Percentiles rank a stretch among this genome's conserved stretches.
These are phyloP conservation scores for Astathelohania contejeani DNA, from an alignment of 371 early-diverging fungal species.

Conservation along the genomic window DNA sequence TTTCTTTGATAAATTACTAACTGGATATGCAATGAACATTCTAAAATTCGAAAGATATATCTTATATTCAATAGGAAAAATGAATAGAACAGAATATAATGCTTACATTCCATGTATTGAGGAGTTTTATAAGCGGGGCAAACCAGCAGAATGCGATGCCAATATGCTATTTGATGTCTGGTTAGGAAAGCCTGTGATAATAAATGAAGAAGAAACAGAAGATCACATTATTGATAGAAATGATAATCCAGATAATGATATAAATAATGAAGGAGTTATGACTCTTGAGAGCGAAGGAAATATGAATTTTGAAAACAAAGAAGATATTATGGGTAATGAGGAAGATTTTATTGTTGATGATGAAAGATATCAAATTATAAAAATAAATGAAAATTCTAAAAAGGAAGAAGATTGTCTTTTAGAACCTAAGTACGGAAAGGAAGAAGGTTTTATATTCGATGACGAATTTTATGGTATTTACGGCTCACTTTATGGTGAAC, in stretches of 20 bases:
- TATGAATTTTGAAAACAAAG: no score
- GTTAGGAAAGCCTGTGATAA: constrained; percentile 5
- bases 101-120: no score
- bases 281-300: background rate
- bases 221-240: no score
- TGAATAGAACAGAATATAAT: constrained; percentile 1
- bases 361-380: no score
- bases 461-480: no score
- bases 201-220: background rate
- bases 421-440: no score
- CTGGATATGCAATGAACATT: constrained; percentile 37
- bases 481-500: no score
- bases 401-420: no score
- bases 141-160: constrained; percentile 9
- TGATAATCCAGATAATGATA: background rate
- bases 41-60: constrained; percentile 39
- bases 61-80: constrained; percentile 21
- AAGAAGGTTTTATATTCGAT: no score
- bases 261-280: background rate
- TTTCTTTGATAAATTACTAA: constrained; percentile 27
- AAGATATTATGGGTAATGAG: no score
- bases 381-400: no score
- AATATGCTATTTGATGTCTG: constrained; percentile 18
- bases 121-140: constrained; percentile 33
- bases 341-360: no score